These are phyloP conservation scores for Chaetomium globosum DNA, from an alignment of 2,329 filamentous ascomycete species.

Conservation along the genomic window DNA sequence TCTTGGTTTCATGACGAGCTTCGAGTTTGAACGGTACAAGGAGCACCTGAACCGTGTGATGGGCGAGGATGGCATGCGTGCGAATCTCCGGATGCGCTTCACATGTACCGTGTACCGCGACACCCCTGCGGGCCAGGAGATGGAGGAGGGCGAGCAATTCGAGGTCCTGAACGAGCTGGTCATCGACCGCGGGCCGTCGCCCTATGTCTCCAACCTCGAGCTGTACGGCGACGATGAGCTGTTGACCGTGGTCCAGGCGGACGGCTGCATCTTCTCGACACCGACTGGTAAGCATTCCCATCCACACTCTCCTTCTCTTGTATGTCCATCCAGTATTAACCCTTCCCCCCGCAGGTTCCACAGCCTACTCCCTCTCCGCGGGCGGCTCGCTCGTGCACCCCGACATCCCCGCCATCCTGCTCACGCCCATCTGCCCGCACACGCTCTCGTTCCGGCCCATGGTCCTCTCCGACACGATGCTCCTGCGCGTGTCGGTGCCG, in stretches of 20 bases:
- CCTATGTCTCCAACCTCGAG: slow-evolving; percentile 95
- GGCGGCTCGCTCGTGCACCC: slow-evolving; percentile 95
- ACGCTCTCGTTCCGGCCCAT: slow-evolving; percentile 96
- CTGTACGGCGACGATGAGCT: slow-evolving; percentile 94
- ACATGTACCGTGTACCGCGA: slow-evolving; percentile 94
- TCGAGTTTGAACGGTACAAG: slow-evolving; percentile 86
- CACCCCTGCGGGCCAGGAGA: slow-evolving; percentile 60
- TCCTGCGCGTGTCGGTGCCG: slow-evolving; percentile 85
- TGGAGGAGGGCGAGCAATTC: slow-evolving; percentile 90
- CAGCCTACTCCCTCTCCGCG: slow-evolving; percentile 93
- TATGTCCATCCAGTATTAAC: neutral
- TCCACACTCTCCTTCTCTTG: neutral
- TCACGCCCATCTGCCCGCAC: slow-evolving; percentile 97
- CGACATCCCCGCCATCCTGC: slow-evolving; percentile 92
- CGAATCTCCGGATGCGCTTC: slow-evolving; percentile 97
- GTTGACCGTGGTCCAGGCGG: slow-evolving; percentile 91
- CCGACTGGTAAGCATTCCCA: slow-evolving; percentile 66
- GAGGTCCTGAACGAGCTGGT: slow-evolving; percentile 98
- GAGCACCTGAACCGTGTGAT: slow-evolving; percentile 84
- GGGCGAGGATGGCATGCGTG: slow-evolving; percentile 93
- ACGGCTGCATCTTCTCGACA: slow-evolving; percentile 96
- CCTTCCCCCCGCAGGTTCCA: slow-evolving; percentile 61
- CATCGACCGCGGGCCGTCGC: slow-evolving; percentile 93
- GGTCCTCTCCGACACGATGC: slow-evolving; percentile 93
- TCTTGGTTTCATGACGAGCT: slow-evolving; percentile 85